A percentile compares a stretch with the other conserved stretches of the same genome.
These are phyloP conservation scores for Lentinula edodes DNA, from an alignment of 768 basidiomycete species.

Conservation along the genomic window DNA sequence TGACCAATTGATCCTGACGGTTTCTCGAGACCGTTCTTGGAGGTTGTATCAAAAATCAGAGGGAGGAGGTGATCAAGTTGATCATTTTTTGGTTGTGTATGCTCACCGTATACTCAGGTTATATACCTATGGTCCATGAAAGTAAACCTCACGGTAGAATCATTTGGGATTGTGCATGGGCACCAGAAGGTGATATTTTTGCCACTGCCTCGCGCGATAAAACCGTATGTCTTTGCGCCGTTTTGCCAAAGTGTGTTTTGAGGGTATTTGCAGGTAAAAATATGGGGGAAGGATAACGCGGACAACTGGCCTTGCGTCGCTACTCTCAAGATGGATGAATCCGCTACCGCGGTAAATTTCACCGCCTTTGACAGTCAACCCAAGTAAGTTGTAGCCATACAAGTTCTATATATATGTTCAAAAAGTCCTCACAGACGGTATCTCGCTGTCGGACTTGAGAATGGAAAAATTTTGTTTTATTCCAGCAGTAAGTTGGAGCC, in stretches of 20 bases:
- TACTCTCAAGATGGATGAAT: constrained; percentile 66
- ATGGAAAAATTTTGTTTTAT: constrained; percentile 68
- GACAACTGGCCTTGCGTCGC: constrained; percentile 50
- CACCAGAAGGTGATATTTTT: constrained; percentile 69
- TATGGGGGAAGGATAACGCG: constrained; percentile 55
- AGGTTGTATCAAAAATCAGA: constrained; percentile 56
- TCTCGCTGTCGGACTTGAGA: constrained; percentile 83
- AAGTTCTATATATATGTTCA: background rate
- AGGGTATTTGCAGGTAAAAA: constrained; percentile 55
- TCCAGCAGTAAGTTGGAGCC: constrained; percentile 23
- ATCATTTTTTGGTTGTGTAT: background rate
- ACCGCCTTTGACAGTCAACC: constrained; percentile 29
- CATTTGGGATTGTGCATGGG: constrained; percentile 95
- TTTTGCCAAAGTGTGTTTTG: background rate
- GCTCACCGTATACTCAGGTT: constrained; percentile 33
- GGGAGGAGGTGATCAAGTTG: constrained; percentile 32
- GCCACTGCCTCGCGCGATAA: constrained; percentile 96
- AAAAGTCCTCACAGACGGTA: constrained; percentile 30
- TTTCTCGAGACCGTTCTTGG: constrained; percentile 93
- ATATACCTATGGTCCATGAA: constrained; percentile 56
- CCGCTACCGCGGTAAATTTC: constrained; percentile 80
- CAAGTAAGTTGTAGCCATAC: constrained; percentile 29
- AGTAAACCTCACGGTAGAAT: constrained; percentile 83
- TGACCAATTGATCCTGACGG: constrained; percentile 73
- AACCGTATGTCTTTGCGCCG: constrained; percentile 47